These are phyloP conservation scores for Tricholoma hemisulphureum DNA, from an alignment of 768 basidiomycete genomes.

Conservation along the genomic window DNA sequence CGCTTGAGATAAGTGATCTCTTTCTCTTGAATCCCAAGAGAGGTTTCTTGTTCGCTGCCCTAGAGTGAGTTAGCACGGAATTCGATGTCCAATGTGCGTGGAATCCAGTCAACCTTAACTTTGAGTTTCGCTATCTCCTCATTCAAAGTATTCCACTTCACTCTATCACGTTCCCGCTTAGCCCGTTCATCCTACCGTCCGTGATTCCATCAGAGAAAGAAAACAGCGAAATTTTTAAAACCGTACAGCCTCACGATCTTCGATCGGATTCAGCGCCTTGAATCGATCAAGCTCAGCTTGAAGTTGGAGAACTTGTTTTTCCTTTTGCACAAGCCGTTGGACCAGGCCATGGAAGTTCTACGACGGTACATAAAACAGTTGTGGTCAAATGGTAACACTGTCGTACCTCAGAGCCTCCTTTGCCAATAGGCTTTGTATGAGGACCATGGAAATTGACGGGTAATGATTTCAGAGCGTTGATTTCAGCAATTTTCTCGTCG, in stretches of 20 bases:
- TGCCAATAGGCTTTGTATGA: constrained; percentile 41
- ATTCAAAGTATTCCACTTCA: constrained; percentile 67
- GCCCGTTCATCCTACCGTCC: constrained; percentile 63
- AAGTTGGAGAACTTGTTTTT: constrained; percentile 77
- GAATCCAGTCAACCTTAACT: constrained; percentile 49
- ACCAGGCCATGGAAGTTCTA: constrained; percentile 73
- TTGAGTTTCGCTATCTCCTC: constrained; percentile 76
- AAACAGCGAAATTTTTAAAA: neutral
- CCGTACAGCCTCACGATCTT: constrained; percentile 60
- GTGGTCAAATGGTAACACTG: constrained; percentile 8
- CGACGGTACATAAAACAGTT: neutral
- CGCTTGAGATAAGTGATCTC: constrained; percentile 76
- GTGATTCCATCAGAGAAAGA: neutral
- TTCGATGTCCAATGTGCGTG: neutral
- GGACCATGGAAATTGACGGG: constrained; percentile 36
- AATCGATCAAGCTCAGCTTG: constrained; percentile 68
- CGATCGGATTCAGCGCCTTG: constrained; percentile 55
- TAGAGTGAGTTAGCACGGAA: constrained; percentile 25
- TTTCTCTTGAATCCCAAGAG: constrained; percentile 58
- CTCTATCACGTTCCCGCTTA: constrained; percentile 71
- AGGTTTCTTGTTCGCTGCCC: constrained; percentile 53
- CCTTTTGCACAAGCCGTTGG: constrained; percentile 79
- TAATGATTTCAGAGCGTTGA: constrained; percentile 61
- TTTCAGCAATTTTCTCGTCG: constrained; percentile 63
- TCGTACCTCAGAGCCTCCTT: constrained; percentile 56